These are phyloP conservation scores for Rhodotorula sp. DNA, from an alignment of 1,284 basidiomycete genomes.

Conservation along the genomic window DNA sequence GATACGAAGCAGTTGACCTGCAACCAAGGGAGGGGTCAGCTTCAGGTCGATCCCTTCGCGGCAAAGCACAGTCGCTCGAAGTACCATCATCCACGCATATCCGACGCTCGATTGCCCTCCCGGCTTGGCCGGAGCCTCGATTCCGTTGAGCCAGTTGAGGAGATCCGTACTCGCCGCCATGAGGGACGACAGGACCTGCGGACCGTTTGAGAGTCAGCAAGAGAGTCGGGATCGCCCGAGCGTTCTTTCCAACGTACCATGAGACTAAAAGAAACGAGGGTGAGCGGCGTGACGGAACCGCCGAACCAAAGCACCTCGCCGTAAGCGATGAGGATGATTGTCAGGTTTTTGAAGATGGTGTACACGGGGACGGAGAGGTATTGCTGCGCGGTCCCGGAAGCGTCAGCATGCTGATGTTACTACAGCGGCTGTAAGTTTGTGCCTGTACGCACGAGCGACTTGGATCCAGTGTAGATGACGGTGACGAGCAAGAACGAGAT, in stretches of 20 bases:
- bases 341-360: slow-evolving; percentile 98
- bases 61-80: slow-evolving; percentile 22
- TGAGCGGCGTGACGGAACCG: slow-evolving; percentile 83
- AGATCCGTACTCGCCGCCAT: slow-evolving; percentile 96
- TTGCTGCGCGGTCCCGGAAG: slow-evolving; percentile 61
- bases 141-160: slow-evolving; percentile 53
- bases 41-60: background rate
- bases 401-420: background rate
- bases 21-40: background rate
- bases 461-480: slow-evolving; percentile 98
- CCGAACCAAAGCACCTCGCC: slow-evolving; percentile 98
- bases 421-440: background rate
- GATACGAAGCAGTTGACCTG: slow-evolving; percentile 84
- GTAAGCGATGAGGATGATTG: slow-evolving; percentile 98
- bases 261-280: slow-evolving; percentile 82
- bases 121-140: slow-evolving; percentile 11
- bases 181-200: slow-evolving; percentile 83
- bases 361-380: slow-evolving; percentile 82
- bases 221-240: background rate
- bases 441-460: slow-evolving; percentile 71
- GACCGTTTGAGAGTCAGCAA: background rate
- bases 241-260: slow-evolving; percentile 58
- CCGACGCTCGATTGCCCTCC: slow-evolving; percentile 49
- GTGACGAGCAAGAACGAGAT: slow-evolving; percentile 87
- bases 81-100: slow-evolving; percentile 35